Conservation (phyloP, 768 basidiomycete species). For the Mycena sanguinolenta region DNA sequence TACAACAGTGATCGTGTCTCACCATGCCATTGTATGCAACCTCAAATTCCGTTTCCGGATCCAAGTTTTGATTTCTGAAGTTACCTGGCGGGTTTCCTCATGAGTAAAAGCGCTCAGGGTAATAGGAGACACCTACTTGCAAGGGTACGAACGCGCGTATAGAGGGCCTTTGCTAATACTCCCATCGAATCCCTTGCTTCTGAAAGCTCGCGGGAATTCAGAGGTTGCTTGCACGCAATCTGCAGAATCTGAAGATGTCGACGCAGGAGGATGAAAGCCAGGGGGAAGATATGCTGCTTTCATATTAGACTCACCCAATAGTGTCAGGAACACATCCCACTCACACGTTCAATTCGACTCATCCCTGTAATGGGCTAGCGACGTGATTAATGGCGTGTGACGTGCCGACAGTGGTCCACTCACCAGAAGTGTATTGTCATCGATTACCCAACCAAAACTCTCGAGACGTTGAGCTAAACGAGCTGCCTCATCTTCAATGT, state of each 20-base stretch:
- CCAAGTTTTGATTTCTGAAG: constrained; percentile 5
- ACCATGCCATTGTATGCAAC: constrained; percentile 23
- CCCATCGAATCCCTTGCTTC: neutral
- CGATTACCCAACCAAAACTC: constrained; percentile 14
- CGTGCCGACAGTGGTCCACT: neutral
- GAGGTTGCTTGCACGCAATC: constrained; percentile 8
- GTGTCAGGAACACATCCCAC: neutral
- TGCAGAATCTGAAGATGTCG: neutral
- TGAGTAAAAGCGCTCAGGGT: neutral
- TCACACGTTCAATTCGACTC: constrained; percentile 17
- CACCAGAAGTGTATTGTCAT: constrained; percentile 25
- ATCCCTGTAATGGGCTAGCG: constrained; percentile 12
- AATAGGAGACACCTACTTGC: neutral
- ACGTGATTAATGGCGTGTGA: neutral
- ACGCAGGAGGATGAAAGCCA: neutral
- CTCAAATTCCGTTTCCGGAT: constrained; percentile 14
- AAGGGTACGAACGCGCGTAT: neutral
- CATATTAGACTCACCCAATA: too few relatives aligned
- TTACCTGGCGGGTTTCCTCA: neutral
- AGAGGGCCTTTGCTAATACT: neutral
- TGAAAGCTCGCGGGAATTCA: constrained; percentile 8
- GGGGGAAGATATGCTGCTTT: constrained; percentile 5
- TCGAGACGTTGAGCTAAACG: neutral
- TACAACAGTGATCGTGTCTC: neutral
- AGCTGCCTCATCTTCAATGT: neutral